These are phyloP conservation scores for Neocatenulostroma microsporum DNA, from an alignment of 2,329 filamentous ascomycete species.

Conservation along the genomic window DNA sequence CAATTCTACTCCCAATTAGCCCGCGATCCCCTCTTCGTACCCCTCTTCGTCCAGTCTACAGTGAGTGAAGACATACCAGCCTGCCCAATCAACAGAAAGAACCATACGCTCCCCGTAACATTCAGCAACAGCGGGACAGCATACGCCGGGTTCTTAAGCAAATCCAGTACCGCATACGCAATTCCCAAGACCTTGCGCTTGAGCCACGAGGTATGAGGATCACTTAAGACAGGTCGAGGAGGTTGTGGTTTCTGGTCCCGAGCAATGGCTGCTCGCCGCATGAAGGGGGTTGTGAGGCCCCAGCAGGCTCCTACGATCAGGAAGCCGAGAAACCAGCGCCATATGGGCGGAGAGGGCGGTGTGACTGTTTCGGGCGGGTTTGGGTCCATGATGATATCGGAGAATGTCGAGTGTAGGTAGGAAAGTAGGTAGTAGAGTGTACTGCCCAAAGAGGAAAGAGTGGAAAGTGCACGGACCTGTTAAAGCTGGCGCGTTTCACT, in stretches of 20 bases:
- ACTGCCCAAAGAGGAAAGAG: no score
- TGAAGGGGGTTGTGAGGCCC: constrained; percentile 85
- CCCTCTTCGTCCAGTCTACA: constrained; percentile 1
- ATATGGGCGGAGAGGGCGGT: constrained; percentile 36
- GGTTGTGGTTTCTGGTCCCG: constrained; percentile 39
- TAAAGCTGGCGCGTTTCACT: no score
- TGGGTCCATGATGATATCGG: constrained; percentile 26
- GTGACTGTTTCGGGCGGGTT: constrained; percentile 19
- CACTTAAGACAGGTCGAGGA: constrained; percentile 40
- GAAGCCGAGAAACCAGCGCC: constrained; percentile 85
- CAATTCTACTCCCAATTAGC: constrained; percentile 52
- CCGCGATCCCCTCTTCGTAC: constrained; percentile 55
- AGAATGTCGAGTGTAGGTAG: no score
- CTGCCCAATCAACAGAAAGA: constrained; percentile 87
- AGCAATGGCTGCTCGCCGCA: constrained; percentile 71
- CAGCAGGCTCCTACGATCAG: constrained; percentile 85
- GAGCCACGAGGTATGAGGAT: constrained; percentile 47
- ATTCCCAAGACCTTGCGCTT: constrained; percentile 55
- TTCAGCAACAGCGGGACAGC: constrained; percentile 79
- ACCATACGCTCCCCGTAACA: constrained; percentile 90
- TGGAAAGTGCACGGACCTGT: no score
- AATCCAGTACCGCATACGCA: constrained; percentile 67
- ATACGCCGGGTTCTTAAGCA: constrained; percentile 74
- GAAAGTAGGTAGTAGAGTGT: no score
- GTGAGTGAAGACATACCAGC: constrained; percentile 56